Percentiles rank a stretch among this genome's conserved stretches.
Evolutionary conservation across 169 alveolate species (phyloP).

Genomic region (Eimeria praecox): DNA sequence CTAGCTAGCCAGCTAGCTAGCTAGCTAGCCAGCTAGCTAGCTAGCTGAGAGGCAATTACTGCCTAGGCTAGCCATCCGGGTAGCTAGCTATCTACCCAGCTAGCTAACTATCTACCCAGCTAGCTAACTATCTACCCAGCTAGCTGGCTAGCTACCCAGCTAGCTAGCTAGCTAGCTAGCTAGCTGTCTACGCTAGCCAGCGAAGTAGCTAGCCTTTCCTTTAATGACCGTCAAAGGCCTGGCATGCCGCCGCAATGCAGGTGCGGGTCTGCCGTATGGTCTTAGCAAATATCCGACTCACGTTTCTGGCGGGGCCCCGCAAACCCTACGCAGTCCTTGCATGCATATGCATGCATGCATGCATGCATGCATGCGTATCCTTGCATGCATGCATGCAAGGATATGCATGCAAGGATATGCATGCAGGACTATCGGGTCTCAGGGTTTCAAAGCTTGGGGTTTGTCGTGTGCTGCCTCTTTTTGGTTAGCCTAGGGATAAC

Average conservation of each 20-base stretch:
- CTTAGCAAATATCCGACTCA: not conserved
- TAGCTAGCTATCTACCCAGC: not conserved
- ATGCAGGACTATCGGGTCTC: not conserved
- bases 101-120: not conserved
- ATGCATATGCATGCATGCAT: not conserved
- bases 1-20: not conserved
- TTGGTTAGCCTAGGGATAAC: not conserved
- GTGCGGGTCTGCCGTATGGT: not conserved
- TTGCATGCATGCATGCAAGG: not conserved
- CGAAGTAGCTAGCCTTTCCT: not conserved
- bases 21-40: not conserved
- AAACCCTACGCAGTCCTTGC: slow-evolving; percentile 1
- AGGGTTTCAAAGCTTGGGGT: slow-evolving; percentile 10
- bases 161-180: not conserved
- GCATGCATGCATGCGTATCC: not conserved
- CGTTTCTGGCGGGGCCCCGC: not conserved
- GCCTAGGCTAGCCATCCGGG: not conserved
- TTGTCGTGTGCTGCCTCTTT: not conserved
- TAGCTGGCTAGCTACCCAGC: not conserved
- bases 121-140: not conserved
- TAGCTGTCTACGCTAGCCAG: not conserved
- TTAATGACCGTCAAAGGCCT: not conserved
- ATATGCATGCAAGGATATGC: slow-evolving; percentile 6
- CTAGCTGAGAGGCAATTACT: not conserved
- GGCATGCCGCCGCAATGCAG: slow-evolving; percentile 4